Evolutionary conservation across 2,329 filamentous ascomycete genomes (phyloP).

Genomic region (Xylogone sp.): DNA sequence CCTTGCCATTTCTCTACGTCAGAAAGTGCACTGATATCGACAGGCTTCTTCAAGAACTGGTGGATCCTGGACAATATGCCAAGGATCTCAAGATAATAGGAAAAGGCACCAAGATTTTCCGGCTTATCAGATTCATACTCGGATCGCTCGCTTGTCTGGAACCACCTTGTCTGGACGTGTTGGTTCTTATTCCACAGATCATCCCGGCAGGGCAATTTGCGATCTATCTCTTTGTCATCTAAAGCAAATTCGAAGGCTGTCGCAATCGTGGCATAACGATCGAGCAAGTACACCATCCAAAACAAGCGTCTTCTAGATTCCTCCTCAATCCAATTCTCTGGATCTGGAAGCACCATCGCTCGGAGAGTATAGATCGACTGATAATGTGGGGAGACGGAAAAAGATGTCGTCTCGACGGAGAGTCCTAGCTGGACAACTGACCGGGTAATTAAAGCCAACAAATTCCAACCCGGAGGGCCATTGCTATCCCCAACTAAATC

Average conservation of each 20-base stretch:
- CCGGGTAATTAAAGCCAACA: slow-evolving; percentile 82
- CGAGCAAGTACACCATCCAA: slow-evolving; percentile 91
- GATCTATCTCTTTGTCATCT: slow-evolving; percentile 85
- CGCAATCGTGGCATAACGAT: slow-evolving; percentile 84
- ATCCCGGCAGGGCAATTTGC: slow-evolving; percentile 81
- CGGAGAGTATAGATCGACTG: slow-evolving; percentile 86
- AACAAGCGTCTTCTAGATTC: slow-evolving; percentile 81
- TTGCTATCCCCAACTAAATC: slow-evolving; percentile 85
- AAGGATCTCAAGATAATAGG: slow-evolving; percentile 85
- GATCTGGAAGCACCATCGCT: slow-evolving; percentile 79
- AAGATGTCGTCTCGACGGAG: slow-evolving; percentile 77
- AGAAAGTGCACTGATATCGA: slow-evolving; percentile 78
- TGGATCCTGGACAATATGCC: slow-evolving; percentile 86
- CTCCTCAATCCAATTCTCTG: slow-evolving; percentile 83
- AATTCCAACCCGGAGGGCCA: slow-evolving; percentile 87
- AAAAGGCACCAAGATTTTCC: slow-evolving; percentile 82
- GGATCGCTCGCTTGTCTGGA: slow-evolving; percentile 49
- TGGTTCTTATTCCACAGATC: slow-evolving; percentile 82
- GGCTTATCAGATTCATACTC: slow-evolving; percentile 66
- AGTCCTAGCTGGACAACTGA: slow-evolving; percentile 86
- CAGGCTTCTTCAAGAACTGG: slow-evolving; percentile 81
- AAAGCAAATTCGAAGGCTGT: slow-evolving; percentile 91
- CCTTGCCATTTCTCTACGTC: slow-evolving; percentile 90
- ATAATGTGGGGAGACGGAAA: slow-evolving; percentile 72
- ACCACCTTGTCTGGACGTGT: slow-evolving; percentile 81